Evolutionary conservation across 345 rosid genomes (phyloP).

Genomic region (Toxicodendron radicans): DNA sequence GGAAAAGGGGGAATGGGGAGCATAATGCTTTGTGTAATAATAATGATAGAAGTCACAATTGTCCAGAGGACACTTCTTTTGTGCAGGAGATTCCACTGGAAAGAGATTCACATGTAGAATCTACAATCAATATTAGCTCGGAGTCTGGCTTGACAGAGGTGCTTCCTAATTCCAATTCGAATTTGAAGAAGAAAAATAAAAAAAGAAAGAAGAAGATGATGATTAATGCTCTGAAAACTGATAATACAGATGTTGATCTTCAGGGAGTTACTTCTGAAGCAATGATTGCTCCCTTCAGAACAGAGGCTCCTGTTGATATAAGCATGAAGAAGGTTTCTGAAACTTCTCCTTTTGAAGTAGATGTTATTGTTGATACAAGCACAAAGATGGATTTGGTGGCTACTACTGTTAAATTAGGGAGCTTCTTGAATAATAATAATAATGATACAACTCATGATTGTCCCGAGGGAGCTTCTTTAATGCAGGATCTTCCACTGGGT

Average conservation of each 20-base stretch:
- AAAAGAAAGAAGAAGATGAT: constrained; percentile 11
- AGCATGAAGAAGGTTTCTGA: not conserved
- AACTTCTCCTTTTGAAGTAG: constrained; percentile 4
- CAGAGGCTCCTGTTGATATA: constrained; percentile 16
- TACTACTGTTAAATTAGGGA: not conserved
- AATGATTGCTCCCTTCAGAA: not conserved
- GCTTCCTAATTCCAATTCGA: constrained; percentile 8
- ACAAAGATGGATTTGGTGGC: not conserved
- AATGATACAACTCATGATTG: constrained; percentile 3
- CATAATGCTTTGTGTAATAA: not conserved
- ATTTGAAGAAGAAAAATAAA: constrained; percentile 6
- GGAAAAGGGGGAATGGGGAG: constrained; percentile 4
- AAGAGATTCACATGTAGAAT: not conserved
- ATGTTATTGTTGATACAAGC: not conserved
- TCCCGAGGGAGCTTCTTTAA: constrained; percentile 1
- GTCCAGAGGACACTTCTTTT: constrained; percentile 1
- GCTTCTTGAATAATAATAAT: not conserved
- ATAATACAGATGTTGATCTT: constrained; percentile 7
- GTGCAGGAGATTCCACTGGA: constrained; percentile 1
- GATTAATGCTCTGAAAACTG: not conserved
- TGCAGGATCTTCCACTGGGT: constrained; percentile 1
- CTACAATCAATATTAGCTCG: constrained; percentile 1
- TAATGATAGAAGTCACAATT: constrained; percentile 3
- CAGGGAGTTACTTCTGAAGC: constrained; percentile 5
- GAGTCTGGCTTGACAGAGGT: constrained; percentile 5